Evolutionary conservation across 805 yeast species (phyloP), one percentile per base, ranked within the genome.

Genomic region (Monosporozyma solicola): DNA sequence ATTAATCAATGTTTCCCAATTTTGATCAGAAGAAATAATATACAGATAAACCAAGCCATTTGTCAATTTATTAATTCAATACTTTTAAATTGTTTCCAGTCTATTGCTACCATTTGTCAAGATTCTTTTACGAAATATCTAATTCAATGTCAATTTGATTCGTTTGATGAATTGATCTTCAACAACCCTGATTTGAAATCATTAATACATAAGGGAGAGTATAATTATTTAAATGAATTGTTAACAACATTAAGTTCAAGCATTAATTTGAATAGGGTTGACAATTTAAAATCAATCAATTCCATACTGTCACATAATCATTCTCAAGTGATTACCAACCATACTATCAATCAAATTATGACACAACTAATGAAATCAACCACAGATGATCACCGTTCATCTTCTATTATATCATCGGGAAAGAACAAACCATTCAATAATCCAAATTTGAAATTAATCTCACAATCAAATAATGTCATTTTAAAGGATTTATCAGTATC

Each of bases 1-100:
- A 54, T 83, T 5, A 64, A 69, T 25, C 58, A 71, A 2, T 65
- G 77, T 25, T 44, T 66, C 1, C 61, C 61, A 1, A 63, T 54
- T 47, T 50, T 66, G 22, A n/a, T 59, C 1, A 63, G 57, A 50
- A 59, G 71, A 39, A 54, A 59, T 11, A 63, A 64, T 47, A n/a
- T 8, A 0, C 39, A 51, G 11, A 61, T 66, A 5, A 55, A 57
- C 15, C 43, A 39, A 1, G 55, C 60, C 10, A 35, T 39, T 25
- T 43, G 33, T 13, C 15, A 35, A 11, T 39, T 48, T 13, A 48
- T 48, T 9, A 20, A 39, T 10, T 15, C 35, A 15, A n/a, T 48
- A 5, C 16, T 48, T 25, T 24, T 37, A 11, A 25, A 39, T 25
- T 37, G 43, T 16, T 24, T 37, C 13, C 16, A 39, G 5, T 48